These are phyloP conservation scores for Chernovozyma sophiae-reginae DNA, from an alignment of 1,139 yeast species.

Conservation along the genomic window DNA sequence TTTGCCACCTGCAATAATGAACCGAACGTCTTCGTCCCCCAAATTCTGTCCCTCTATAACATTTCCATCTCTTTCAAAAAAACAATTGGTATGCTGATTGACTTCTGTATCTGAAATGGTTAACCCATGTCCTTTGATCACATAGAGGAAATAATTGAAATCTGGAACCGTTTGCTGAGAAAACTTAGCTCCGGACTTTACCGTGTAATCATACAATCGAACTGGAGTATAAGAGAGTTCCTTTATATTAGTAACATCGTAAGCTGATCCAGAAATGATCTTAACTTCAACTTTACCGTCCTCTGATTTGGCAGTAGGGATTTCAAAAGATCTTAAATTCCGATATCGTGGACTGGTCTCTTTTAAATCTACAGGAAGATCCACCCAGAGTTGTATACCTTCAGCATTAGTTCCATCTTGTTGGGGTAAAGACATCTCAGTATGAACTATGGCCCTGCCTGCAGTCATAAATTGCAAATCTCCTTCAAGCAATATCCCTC, in stretches of 20 bases:
- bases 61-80: conserved; percentile 67
- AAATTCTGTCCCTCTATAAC: conserved; percentile 45
- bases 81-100: conserved; percentile 46
- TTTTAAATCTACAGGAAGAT: conserved; percentile 22
- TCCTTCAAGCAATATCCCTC: conserved; percentile 23
- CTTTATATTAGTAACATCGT: conserved; percentile 17
- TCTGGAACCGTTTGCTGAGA: conserved; percentile 48
- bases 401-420: conserved; percentile 9
- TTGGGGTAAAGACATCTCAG: conserved; percentile 25
- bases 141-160: conserved; percentile 72
- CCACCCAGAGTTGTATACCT: conserved; percentile 29
- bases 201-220: conserved; percentile 34
- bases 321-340: conserved; percentile 24
- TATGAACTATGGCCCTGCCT: conserved; percentile 26
- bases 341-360: conserved; percentile 23
- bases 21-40: conserved; percentile 35
- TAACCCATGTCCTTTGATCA: conserved; percentile 56
- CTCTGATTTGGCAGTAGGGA: conserved; percentile 16
- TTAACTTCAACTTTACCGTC: conserved; percentile 18
- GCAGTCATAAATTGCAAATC: conserved; percentile 32
- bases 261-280: conserved; percentile 23
- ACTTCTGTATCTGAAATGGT: conserved; percentile 35
- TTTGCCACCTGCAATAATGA: conserved; percentile 75
- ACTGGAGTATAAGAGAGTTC: conserved; percentile 28
- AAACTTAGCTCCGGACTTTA: conserved; percentile 58